Evolutionary conservation across 768 basidiomycete species (phyloP).

Genomic region (Fibroporia radiculosa): DNA sequence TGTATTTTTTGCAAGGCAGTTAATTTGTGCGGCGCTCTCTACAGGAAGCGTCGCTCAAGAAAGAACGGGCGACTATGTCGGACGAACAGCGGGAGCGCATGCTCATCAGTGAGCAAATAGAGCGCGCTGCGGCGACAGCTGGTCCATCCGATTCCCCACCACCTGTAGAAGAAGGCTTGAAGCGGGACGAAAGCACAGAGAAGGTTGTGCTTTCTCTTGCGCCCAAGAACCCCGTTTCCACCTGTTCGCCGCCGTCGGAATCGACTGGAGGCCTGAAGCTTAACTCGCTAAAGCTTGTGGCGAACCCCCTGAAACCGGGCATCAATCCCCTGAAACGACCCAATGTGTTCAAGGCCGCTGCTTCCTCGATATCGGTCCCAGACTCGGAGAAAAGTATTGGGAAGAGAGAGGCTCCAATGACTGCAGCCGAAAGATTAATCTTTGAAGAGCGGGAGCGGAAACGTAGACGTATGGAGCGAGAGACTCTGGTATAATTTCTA

Average conservation of each 20-base stretch:
- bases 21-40: neutral
- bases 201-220: constrained; percentile 73
- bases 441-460: constrained; percentile 89
- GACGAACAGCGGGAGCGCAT: constrained; percentile 92
- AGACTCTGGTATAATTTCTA: constrained; percentile 15
- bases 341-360: constrained; percentile 61
- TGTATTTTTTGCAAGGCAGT: neutral
- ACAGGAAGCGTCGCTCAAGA: constrained; percentile 81
- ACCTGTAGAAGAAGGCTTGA: constrained; percentile 49
- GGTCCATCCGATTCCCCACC: constrained; percentile 21
- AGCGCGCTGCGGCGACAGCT: constrained; percentile 60
- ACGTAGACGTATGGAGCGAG: constrained; percentile 63
- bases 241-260: constrained; percentile 18
- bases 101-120: constrained; percentile 90
- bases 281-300: constrained; percentile 41
- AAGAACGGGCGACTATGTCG: constrained; percentile 83
- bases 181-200: constrained; percentile 63
- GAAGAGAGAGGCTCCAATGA: constrained; percentile 61
- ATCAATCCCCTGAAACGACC: constrained; percentile 63
- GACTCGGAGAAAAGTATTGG: constrained; percentile 35
- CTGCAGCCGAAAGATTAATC: constrained; percentile 81
- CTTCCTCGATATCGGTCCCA: constrained; percentile 25
- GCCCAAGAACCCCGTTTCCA: constrained; percentile 37
- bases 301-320: constrained; percentile 53
- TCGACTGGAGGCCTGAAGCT: constrained; percentile 15